Evolutionary conservation across 768 basidiomycete species (phyloP).

Genomic region (Tricholomella constricta): DNA sequence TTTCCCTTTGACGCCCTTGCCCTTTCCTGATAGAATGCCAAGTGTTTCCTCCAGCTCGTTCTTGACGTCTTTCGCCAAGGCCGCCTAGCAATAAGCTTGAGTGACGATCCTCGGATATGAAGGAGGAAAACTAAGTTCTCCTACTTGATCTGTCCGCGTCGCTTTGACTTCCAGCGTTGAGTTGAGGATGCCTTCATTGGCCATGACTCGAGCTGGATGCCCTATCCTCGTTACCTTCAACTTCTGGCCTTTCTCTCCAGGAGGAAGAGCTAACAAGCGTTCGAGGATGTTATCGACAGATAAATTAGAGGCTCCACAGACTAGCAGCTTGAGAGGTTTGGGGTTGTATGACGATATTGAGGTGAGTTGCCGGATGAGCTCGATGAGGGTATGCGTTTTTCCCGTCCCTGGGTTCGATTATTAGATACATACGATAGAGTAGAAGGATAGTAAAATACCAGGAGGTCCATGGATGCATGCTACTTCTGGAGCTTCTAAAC

Average conservation of each 20-base stretch:
- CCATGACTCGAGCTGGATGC: slow-evolving; percentile 92
- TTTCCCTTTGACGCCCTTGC: slow-evolving; percentile 74
- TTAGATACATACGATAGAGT: not conserved
- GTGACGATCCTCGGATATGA: not conserved
- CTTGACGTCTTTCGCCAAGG: slow-evolving; percentile 87
- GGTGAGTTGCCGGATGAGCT: slow-evolving; percentile 86
- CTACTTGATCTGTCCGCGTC: slow-evolving; percentile 68
- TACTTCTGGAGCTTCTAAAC: slow-evolving; percentile 77
- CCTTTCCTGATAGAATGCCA: slow-evolving; percentile 66
- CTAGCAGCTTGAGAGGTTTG: slow-evolving; percentile 65
- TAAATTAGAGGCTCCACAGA: slow-evolving; percentile 93
- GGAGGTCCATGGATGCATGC: slow-evolving; percentile 98
- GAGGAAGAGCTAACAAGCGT: slow-evolving; percentile 68
- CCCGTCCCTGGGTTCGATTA: slow-evolving; percentile 64
- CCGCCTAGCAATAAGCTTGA: slow-evolving; percentile 49
- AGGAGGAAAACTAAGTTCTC: too few species aligned
- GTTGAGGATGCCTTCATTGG: slow-evolving; percentile 63
- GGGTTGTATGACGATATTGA: slow-evolving; percentile 46
- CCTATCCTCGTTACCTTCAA: slow-evolving; percentile 85
- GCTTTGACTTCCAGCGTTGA: slow-evolving; percentile 76
- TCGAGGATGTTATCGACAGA: slow-evolving; percentile 96
- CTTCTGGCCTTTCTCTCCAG: slow-evolving; percentile 46
- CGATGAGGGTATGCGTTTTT: slow-evolving; percentile 94
- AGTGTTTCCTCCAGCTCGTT: slow-evolving; percentile 76
- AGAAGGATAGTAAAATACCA: slow-evolving; percentile 43